Percentiles rank a stretch among this genome's conserved stretches.
Evolutionary conservation across 345 rosid genomes (phyloP).

Genomic region (Erodium maritimum): DNA sequence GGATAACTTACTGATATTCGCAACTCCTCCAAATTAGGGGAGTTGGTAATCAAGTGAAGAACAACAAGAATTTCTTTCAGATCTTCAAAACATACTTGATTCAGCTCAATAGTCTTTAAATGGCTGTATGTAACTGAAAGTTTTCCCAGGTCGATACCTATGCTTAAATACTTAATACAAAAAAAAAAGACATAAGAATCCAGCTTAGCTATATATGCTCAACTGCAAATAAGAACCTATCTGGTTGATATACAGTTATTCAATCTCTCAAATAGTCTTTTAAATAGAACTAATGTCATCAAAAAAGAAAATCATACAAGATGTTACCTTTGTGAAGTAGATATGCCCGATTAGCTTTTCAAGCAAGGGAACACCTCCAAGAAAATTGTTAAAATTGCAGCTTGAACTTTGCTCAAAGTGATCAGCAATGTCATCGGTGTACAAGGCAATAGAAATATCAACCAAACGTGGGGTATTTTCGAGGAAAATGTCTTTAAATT

Average conservation of each 20-base stretch:
- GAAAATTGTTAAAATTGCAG: constrained; percentile 70
- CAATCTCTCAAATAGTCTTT: background rate
- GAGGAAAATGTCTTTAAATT: constrained; percentile 66
- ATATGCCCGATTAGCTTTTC: constrained; percentile 68
- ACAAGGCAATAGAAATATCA: constrained; percentile 65
- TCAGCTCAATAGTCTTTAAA: constrained; percentile 53
- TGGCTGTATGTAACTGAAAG: constrained; percentile 46
- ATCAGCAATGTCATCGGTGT: constrained; percentile 64
- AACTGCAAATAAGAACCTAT: background rate
- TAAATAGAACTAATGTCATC: background rate
- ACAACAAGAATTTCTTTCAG: constrained; percentile 61
- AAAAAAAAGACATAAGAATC: constrained; percentile 3
- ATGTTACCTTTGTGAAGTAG: constrained; percentile 79
- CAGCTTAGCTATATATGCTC: background rate
- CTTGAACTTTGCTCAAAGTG: constrained; percentile 66
- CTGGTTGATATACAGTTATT: background rate
- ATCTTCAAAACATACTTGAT: constrained; percentile 90
- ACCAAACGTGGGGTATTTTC: constrained; percentile 62
- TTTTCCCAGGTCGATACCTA: constrained; percentile 60
- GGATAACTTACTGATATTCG: constrained; percentile 53
- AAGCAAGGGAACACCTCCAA: constrained; percentile 69
- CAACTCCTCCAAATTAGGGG: constrained; percentile 73
- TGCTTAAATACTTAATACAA: constrained; percentile 59
- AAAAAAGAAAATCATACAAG: background rate
- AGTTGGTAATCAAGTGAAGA: constrained; percentile 67